These are phyloP conservation scores for Litsea cubeba DNA, from an alignment of 164 flowering plant species.

Conservation along the genomic window DNA sequence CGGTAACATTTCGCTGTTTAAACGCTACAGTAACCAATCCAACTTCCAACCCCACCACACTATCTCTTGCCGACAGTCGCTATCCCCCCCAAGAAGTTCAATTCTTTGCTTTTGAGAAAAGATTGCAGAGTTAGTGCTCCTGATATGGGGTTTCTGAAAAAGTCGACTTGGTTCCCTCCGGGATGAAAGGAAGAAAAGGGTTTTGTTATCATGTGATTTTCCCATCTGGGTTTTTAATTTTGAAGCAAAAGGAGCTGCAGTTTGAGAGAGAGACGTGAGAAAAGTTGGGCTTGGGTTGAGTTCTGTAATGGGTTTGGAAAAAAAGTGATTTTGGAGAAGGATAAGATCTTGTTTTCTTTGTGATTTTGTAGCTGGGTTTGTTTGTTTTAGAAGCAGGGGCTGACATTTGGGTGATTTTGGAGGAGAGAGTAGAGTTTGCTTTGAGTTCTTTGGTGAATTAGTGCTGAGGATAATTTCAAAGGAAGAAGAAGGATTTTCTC, in stretches of 20 bases:
- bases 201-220: neutral
- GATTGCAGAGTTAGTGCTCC: neutral
- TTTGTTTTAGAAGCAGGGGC: neutral
- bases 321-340: neutral
- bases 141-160: neutral
- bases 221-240: neutral
- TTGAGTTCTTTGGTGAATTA: neutral
- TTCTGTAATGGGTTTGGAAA: neutral
- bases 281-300: neutral
- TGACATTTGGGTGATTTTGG: neutral
- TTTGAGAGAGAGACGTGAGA: neutral
- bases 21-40: neutral
- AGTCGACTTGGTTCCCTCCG: neutral
- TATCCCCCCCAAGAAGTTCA: neutral
- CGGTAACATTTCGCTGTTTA: neutral
- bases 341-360: neutral
- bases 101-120: neutral
- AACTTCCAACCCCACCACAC: neutral
- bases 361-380: neutral
- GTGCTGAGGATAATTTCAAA: neutral
- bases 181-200: neutral
- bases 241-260: neutral
- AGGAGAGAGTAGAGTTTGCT: no score
- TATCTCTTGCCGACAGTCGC: neutral
- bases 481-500: neutral